phyloP scores from a whole-genome alignment of 257 asterid genomes.

The Nicotiana benthamiana region DNA sequence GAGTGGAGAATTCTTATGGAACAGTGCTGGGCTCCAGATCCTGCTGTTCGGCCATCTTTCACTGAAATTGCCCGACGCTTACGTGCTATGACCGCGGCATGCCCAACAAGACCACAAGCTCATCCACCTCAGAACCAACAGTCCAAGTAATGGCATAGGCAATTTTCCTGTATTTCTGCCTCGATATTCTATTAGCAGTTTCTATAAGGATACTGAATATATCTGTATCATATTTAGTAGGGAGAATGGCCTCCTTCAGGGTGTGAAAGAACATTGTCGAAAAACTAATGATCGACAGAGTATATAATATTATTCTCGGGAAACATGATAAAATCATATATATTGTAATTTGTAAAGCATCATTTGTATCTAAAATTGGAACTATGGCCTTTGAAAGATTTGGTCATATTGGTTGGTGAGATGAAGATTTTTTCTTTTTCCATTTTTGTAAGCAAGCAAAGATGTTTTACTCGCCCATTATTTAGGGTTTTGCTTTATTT shows the following conservation, averaged over 20 bases:
- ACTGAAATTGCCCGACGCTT: slow-evolving; percentile 77
- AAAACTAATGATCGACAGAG: slow-evolving; percentile 1
- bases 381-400: background rate
- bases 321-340: background rate
- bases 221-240: slow-evolving; percentile 1
- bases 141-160: slow-evolving; percentile 28
- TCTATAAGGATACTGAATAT: background rate
- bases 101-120: slow-evolving; percentile 37
- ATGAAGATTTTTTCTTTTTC: background rate
- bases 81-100: slow-evolving; percentile 55
- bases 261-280: slow-evolving; percentile 3
- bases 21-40: slow-evolving; percentile 97
- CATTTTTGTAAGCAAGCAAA: background rate
- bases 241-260: background rate
- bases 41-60: slow-evolving; percentile 66
- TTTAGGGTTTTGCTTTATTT: background rate
- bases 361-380: slow-evolving; percentile 1
- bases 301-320: slow-evolving; percentile 3
- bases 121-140: slow-evolving; percentile 30
- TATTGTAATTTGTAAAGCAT: slow-evolving; percentile 9
- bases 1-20: slow-evolving; percentile 89
- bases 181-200: background rate
- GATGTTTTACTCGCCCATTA: background rate
- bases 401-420: background rate
- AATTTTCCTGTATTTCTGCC: background rate